Base-by-base conservation (phyloP, 2,329 filamentous ascomycete genomes). In the Diaporthe longicolla region DNA sequence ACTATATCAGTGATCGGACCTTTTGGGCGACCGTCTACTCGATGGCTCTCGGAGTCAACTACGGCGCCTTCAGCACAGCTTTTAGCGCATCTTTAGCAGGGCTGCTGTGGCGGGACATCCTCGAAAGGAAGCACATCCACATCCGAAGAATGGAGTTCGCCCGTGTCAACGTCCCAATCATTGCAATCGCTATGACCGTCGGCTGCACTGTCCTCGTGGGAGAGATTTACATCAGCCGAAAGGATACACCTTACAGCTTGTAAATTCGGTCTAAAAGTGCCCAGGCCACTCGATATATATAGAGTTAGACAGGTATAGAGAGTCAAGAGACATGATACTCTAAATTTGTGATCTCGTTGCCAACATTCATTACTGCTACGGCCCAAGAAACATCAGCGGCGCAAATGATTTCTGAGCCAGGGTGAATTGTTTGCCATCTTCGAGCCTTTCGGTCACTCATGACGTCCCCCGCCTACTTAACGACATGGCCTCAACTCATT, bases 21-120 rank as follows among this genome's bases (percentile, higher is more conserved):
- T 94, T 94, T 79, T 94, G 92, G 92, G 93, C 88, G 0, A 93
- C 92, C 0, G 89, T 94, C 0, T 94, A 94, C 81, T 89, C 88
- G 80, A 93, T 94, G 91, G 93, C 93, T 0, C 83, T 95, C 0
- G 92, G 92, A 2, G 91, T 94, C 75, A 94, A 95, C 80, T 94
- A 91, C 74, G 93, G 93, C 7, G 93, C 93, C 0, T 94, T 94
- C 79, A 93, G 92, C 79, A 89, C 90, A 0, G 91, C 92, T 0
- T 93, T 95, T 77, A 93, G 91, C 76, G 93, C 92, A 0, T 93
- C 92, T 0, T 82, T 94, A 2, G 93, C 93, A 1, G 93, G 93
- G 1, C 85, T 95, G 9, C 83, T 94, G 0, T 95, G 93, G 93
- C 86, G 91, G 3, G 92, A 94, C 76, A 94, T 95, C 24, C 85